Base-by-base conservation (phyloP, 1,139 yeast genomes). In the Geotrichum histeridarum region DNA sequence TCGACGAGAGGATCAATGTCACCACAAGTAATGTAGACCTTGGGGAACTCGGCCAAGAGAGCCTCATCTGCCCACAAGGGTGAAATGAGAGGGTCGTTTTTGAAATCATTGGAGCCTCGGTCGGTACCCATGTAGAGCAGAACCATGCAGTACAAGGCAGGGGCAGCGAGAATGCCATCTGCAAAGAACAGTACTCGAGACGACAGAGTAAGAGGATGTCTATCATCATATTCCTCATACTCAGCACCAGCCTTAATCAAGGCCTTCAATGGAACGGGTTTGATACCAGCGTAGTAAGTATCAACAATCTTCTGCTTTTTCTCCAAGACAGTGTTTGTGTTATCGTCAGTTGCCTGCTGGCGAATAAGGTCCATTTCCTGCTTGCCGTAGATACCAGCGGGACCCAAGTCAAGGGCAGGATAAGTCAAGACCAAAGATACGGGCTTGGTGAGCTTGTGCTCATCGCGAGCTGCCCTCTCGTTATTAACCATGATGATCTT, bases 1-100 rank as follows among this genome's bases (percentile, higher is more conserved):
- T 60, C 62, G 4, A 59, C 61, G 15, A 60, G 48, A 3, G 62
- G 62, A 44, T 60, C 62, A 18, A 60, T 57, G 27, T 60, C 62
- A 1, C 62, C 62, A 42, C 62, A 60, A 12, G 49, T 54, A 18
- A 60, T 45, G 46, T 57, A 60, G 46, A 49, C 44, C 44, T 57
- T 55, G 42, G 62, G 62, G 51, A 60, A 60, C 37, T 59, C 53
- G 17, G 54, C 56, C 8, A 60, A 42, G 6, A 58, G 41, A 17
- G 53, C 48, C 9, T 51, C 55, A n/a, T 56, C 56, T 4, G 62
- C 59, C 44, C 57, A 54, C 8, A 60, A 37, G 3, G 62, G 62
- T 1, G 61, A 58, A 39, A 60, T 54, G 27, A 59, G 50, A 4
- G 57, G 59, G 15, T 59, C 59, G n/a, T 52, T 42, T 15, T 50